Evolutionary conservation across 108 stramenopile species (phyloP).

Genomic region (Licmophora abbreviata): DNA sequence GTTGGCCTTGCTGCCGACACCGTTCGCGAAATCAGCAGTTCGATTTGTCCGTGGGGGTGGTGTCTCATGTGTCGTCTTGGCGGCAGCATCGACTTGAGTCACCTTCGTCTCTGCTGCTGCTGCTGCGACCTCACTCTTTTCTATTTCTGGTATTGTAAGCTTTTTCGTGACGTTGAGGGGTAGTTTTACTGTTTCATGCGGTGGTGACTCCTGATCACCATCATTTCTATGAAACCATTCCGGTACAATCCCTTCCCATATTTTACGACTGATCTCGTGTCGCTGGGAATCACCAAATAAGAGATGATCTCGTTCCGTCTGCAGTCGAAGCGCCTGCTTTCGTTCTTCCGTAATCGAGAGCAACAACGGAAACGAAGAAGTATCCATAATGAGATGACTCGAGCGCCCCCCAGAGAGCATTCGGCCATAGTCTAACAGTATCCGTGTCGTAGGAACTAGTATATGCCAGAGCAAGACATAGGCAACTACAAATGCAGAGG

Average conservation of each 20-base stretch:
- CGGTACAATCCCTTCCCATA: constrained; percentile 21
- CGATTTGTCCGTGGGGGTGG: no score
- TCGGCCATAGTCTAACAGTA: constrained; percentile 9
- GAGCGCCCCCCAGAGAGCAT: background rate
- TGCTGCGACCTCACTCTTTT: no score
- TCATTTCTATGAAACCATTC: constrained; percentile 11
- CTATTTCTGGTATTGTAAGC: no score
- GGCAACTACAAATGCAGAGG: constrained; percentile 4
- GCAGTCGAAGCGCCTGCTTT: constrained; percentile 1
- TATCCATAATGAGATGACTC: background rate
- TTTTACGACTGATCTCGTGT: background rate
- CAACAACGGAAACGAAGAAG: background rate
- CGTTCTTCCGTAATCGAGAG: constrained; percentile 2
- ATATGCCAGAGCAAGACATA: constrained; percentile 23
- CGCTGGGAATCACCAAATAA: constrained; percentile 8
- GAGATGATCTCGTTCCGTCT: constrained; percentile 6
- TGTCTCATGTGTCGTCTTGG: no score
- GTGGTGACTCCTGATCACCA: no score
- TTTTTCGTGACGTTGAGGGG: no score
- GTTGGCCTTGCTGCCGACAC: background rate
- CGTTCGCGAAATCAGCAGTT: background rate
- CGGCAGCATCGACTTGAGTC: no score
- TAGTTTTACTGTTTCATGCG: no score
- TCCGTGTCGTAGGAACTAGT: constrained; percentile 8
- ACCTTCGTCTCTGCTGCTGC: no score